Evolutionary conservation across 441 rosid genomes (phyloP), one percentile per base, ranked within the genome.

Genomic region (Populus hybrid): DNA sequence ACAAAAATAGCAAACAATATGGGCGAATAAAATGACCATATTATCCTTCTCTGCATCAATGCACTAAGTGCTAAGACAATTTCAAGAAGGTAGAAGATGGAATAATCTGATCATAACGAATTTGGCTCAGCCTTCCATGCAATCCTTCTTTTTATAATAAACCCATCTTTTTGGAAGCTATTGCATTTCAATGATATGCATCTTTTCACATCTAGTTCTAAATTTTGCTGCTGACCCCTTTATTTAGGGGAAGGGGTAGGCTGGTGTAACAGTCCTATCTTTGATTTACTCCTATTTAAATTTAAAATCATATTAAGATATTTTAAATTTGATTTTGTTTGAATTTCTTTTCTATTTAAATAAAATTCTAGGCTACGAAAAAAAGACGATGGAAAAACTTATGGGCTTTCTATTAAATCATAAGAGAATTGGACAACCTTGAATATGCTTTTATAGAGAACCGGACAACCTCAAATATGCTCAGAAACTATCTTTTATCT

Each of bases 1-100:
- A 67, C 68, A 65, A 82, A 79, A 69, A 75, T 24, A 77, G 74
- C 28, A 69, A 81, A 67, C 40, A 2, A 66, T 42, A 66, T 12
- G 61, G 7, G 61, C 8, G 7, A 6, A 18, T 18, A 18, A 54
- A 54, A 54, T 54, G n/a, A 54, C n/a, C 1, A 54, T 23, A 65
- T 20, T 5, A 73, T 26, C 21, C 40, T 20, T 63, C 6, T 54
- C 46, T 64, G 57, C 32, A 36, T 67, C 38, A 24, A 46, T 40
- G 28, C 23, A 66, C 69, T 26, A 11, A 28, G 73, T 10, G 21
- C 10, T 24, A 42, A 24, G 23, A 35, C 34, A 54, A 35, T n/a
- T 70, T 23, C 69, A 69, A 9, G 1, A 50, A 66, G 32, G 21
- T 24, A 54, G 18, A 57, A 72, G 35, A 11, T 50, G 67, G 7